These are phyloP conservation scores for Rachicladosporium sp. DNA, from an alignment of 2,329 filamentous ascomycete genomes.

Conservation along the genomic window DNA sequence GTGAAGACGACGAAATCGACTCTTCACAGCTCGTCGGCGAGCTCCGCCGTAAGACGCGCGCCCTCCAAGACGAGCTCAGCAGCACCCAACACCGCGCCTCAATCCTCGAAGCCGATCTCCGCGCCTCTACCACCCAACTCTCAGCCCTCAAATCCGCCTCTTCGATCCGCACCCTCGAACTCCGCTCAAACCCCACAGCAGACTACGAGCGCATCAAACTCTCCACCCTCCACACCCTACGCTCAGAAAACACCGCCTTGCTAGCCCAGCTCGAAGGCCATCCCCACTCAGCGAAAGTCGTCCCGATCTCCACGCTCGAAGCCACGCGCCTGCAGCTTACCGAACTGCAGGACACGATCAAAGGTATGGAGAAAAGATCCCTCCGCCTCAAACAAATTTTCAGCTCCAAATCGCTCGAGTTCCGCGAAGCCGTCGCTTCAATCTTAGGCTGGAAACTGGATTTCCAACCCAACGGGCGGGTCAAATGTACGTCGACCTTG, in stretches of 20 bases:
- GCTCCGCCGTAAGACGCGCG: slow-evolving; percentile 75
- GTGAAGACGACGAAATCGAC: slow-evolving; percentile 34
- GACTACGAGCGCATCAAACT: slow-evolving; percentile 76
- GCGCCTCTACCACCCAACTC: slow-evolving; percentile 62
- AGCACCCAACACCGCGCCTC: slow-evolving; percentile 57
- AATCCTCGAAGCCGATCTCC: slow-evolving; percentile 62
- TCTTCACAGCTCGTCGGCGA: slow-evolving; percentile 65
- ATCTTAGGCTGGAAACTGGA: slow-evolving; percentile 90
- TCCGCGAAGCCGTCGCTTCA: slow-evolving; percentile 85
- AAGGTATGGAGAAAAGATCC: slow-evolving; percentile 66
- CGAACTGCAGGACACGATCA: slow-evolving; percentile 38
- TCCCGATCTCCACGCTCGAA: slow-evolving; percentile 66
- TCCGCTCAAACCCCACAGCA: slow-evolving; percentile 85
- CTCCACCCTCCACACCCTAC: slow-evolving; percentile 62
- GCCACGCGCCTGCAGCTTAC: slow-evolving; percentile 66
- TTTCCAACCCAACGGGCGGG: slow-evolving; percentile 94
- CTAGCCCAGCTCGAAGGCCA: slow-evolving; percentile 53
- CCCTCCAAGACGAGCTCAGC: slow-evolving; percentile 65
- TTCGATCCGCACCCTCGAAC: slow-evolving; percentile 68
- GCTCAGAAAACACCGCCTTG: slow-evolving; percentile 73
- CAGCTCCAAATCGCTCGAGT: slow-evolving; percentile 80
- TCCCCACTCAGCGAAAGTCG: slow-evolving; percentile 40
- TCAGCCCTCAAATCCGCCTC: slow-evolving; percentile 52
- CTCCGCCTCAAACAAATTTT: slow-evolving; percentile 85
- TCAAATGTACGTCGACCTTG: slow-evolving; percentile 78